Evolutionary conservation across 2,329 filamentous ascomycete genomes (phyloP), one percentile per base, ranked within the genome.

Genomic region (Fusarium coicis): DNA sequence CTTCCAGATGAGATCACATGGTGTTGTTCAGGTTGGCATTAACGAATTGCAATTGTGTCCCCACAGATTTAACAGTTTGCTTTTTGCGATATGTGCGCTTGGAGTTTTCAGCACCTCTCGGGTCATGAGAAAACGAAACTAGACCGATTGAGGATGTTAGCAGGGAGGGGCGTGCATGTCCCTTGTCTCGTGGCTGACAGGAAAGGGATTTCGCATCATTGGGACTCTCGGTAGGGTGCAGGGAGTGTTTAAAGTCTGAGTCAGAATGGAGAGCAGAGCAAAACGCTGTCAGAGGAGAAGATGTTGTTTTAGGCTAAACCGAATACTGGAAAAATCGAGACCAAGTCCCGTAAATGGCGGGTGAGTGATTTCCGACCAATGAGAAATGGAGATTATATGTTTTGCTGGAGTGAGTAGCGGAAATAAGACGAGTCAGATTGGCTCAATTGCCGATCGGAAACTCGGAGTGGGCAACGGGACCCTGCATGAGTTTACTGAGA

Each of bases 381-480:
- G 37, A 26, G 23, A 56, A 47, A 21, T 26, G 9, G 23, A 16
- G 23, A 30, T 39, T 26, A 19, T 23, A 39, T 66, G 28, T 52
- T 59, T n/a, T 58, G 49, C 63, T 53, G 59, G 40, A 54, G 50
- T 50, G 52, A 36, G 37, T 4, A 34, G 19, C 55, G 70, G 68
- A 58, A 58, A 73, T 69, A 73, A 69, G 56, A 59, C 56, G 52
- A 73, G 69, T 65, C 64, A 72, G 52, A 63, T 56, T 57, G 30
- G 37, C 54, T 61, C 65, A 73, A 74, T 76, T 76, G 46, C 70
- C 72, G 74, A 75, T 70, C 61, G 57, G 57, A 26, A 65, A 58
- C 55, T 68, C 26, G 57, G 62, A 50, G 28, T 18, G 49, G 36
- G 52, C 42, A 36, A 55, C 43, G 37, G 57, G 74, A 62, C 74